Evolutionary conservation across 345 rosid genomes (phyloP).

Genomic region (Eucalyptus pauciflora): DNA sequence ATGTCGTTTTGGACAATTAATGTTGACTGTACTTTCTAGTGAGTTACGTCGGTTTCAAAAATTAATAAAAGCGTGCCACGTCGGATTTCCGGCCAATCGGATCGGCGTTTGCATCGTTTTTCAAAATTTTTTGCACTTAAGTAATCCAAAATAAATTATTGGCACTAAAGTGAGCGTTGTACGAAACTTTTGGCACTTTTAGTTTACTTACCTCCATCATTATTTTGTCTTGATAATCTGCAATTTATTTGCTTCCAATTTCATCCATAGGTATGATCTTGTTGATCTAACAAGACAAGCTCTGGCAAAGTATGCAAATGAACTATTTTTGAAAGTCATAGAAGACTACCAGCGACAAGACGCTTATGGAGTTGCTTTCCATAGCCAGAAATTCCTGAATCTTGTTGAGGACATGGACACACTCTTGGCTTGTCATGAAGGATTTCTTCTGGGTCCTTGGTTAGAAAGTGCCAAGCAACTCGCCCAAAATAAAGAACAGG

Average conservation of each 20-base stretch:
- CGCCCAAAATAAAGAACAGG: conserved; percentile 30
- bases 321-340: conserved; percentile 37
- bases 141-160: too few relatives aligned
- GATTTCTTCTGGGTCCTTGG: conserved; percentile 71
- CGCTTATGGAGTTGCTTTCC: conserved; percentile 11
- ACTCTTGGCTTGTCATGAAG: conserved; percentile 45
- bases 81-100: too few relatives aligned
- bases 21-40: too few relatives aligned
- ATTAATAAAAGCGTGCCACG: too few relatives aligned
- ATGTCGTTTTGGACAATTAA: too few relatives aligned
- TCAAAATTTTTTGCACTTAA: too few relatives aligned
- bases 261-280: conserved; percentile 35
- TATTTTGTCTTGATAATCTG: not conserved
- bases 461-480: conserved; percentile 59
- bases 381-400: conserved; percentile 32
- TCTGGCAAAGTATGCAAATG: conserved; percentile 51
- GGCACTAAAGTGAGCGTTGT: too few relatives aligned
- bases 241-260: not conserved
- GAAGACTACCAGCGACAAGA: conserved; percentile 32
- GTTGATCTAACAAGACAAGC: conserved; percentile 68
- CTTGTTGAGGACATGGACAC: conserved; percentile 53
- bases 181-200: too few relatives aligned
- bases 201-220: not conserved
- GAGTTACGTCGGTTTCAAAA: too few relatives aligned
- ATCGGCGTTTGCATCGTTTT: too few relatives aligned